phyloP scores from a whole-genome alignment of 192 early-diverging fungal genomes.

The Coemansia sp. region DNA sequence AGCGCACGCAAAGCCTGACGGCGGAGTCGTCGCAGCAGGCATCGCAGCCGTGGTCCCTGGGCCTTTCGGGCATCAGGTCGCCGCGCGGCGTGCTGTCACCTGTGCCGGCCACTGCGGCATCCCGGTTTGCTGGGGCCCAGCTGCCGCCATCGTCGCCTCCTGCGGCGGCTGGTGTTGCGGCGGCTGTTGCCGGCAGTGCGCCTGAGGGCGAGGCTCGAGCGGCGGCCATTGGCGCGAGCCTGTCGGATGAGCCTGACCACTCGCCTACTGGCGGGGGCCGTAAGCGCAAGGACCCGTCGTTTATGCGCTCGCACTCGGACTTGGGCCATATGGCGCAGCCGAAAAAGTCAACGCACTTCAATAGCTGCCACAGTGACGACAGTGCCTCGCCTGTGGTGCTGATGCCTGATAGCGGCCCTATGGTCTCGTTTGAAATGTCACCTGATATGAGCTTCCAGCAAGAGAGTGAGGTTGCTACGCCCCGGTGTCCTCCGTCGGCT shows the following conservation, averaged over 20 bases:
- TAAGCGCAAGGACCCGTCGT: conserved; percentile 53
- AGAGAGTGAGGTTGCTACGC: neutral
- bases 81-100: conserved; percentile 7
- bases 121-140: conserved; percentile 1
- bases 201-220: conserved; percentile 22
- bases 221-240: conserved; percentile 8
- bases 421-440: conserved; percentile 32
- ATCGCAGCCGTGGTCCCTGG: conserved; percentile 21
- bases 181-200: conserved; percentile 8
- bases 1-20: conserved; percentile 46
- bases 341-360: conserved; percentile 31
- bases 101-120: neutral
- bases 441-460: conserved; percentile 21
- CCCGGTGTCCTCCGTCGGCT: neutral
- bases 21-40: conserved; percentile 35
- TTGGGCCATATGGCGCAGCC: conserved; percentile 32
- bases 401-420: conserved; percentile 15
- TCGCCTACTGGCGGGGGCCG: conserved; percentile 2
- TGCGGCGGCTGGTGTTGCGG: neutral
- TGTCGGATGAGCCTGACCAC: neutral
- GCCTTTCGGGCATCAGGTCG: neutral
- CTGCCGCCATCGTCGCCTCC: conserved; percentile 20
- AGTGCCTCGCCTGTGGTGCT: neutral
- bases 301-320: conserved; percentile 53
- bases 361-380: neutral